Percentiles rank a stretch among this genome's conserved stretches.
phyloP scores from a whole-genome alignment of 2,329 filamentous ascomycete genomes.

The Fusarium solani-melongenae region DNA sequence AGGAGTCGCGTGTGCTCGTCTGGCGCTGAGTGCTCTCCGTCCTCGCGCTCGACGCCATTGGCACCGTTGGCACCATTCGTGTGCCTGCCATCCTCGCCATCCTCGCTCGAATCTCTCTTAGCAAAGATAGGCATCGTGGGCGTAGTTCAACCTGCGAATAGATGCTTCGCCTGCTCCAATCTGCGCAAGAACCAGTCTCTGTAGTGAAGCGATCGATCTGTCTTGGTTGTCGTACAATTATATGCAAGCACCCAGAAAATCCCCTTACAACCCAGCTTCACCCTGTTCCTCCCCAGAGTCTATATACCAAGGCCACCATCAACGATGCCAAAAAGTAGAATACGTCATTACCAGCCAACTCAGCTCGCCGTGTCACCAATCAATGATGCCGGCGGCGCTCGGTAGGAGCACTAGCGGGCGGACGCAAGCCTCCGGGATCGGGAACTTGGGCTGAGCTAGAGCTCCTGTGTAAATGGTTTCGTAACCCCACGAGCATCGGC shows the following conservation, averaged over 20 bases:
- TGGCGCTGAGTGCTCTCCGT: constrained; percentile 46
- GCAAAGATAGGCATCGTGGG: constrained; percentile 50
- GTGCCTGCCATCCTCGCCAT: constrained; percentile 17
- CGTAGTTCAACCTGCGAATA: neutral
- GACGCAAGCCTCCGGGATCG: constrained; percentile 35
- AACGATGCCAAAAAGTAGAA: constrained; percentile 34
- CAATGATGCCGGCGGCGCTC: neutral
- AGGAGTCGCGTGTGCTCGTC: constrained; percentile 74
- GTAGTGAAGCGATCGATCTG: neutral
- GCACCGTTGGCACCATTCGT: constrained; percentile 12
- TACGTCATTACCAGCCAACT: constrained; percentile 40
- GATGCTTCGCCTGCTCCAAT: neutral
- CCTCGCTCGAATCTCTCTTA: constrained; percentile 38
- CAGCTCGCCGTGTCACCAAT: constrained; percentile 29
- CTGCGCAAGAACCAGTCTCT: neutral
- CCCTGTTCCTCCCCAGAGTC: constrained; percentile 8
- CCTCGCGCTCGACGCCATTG: constrained; percentile 20
- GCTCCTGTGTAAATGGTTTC: neutral
- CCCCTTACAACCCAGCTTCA: neutral
- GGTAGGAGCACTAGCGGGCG: constrained; percentile 26
- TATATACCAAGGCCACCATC: constrained; percentile 31
- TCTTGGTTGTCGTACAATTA: neutral
- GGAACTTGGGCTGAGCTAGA: constrained; percentile 16
- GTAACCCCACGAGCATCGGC: neutral
- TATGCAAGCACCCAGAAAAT: constrained; percentile 3